phyloP scores from a whole-genome alignment of 2,329 filamentous ascomycete genomes.

The Septoria petroselini region DNA sequence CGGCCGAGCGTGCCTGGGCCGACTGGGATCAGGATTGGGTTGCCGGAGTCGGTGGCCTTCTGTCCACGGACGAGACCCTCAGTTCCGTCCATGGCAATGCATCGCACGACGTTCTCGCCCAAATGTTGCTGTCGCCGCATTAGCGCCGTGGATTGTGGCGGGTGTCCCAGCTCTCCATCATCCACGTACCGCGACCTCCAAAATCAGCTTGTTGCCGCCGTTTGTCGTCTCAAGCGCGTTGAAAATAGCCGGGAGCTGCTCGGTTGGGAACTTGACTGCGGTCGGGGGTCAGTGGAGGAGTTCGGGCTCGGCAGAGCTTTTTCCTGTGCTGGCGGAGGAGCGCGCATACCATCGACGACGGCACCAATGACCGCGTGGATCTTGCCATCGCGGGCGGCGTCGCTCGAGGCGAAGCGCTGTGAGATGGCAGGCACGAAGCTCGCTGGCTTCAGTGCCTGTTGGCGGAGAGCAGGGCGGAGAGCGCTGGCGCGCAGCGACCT shows the following conservation, averaged over 20 bases:
- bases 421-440: constrained; percentile 57
- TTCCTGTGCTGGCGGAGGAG: constrained; percentile 14
- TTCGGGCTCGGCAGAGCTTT: constrained; percentile 26
- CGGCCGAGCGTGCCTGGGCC: constrained; percentile 89
- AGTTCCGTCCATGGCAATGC: constrained; percentile 99
- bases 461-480: constrained; percentile 56
- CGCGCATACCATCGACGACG: constrained; percentile 87
- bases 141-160: constrained; percentile 27
- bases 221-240: constrained; percentile 93
- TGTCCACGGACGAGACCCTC: constrained; percentile 97
- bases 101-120: constrained; percentile 97
- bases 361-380: constrained; percentile 90
- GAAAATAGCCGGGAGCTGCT: constrained; percentile 93
- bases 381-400: constrained; percentile 58
- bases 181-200: constrained; percentile 86
- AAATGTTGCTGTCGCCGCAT: constrained; percentile 78
- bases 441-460: constrained; percentile 57
- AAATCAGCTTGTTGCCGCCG: constrained; percentile 87
- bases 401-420: constrained; percentile 61
- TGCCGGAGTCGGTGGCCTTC: constrained; percentile 80
- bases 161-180: constrained; percentile 17
- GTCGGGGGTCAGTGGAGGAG: constrained; percentile 27
- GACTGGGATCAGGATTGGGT: constrained; percentile 94
- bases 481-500: constrained; percentile 61
- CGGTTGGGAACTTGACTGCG: constrained; percentile 92